Base-by-base conservation (phyloP, 805 yeast species). In the Candida silvatica region DNA sequence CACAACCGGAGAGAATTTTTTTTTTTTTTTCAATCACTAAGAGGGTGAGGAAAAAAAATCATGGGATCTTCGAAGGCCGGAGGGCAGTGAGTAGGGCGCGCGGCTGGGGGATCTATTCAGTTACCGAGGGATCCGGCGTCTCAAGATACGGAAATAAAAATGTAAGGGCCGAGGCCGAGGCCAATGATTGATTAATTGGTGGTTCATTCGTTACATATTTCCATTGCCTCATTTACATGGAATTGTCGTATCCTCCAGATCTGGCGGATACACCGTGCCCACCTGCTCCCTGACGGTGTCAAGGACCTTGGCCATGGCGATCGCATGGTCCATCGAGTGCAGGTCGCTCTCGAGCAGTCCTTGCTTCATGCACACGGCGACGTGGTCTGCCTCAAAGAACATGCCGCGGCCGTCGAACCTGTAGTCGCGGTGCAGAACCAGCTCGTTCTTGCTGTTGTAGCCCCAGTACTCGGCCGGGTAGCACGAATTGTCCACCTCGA, bases 351-450 rank as follows among this genome's bases (percentile, higher is more conserved):
- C 63, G 6, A 50, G 45, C 33, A 52, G 54, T 4, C 74, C 71
- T 14, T 50, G 56, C 5, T 45, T 35, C 20, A 74, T 52, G 36
- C 67, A 70, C 33, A 58, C 49, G 3, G 73, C 78, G 17, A 64
- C 67, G 6, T 70, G 75, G 44, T 71, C 66, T 1, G 78, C 78
- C 51, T 74, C 79, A 49, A 65, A 66, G 42, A 65, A 66, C 52
- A 72, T 66, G 0, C 77, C 80, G 32, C 57, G 49, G 32, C 58
- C 50, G 17, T 56, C 50, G 33, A 59, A 62, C 18, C 56, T 47
- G 37, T 49, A 53, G 18, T 49, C 59, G 17, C 56, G 43, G 1
- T 49, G 41, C 20, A 44, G 43, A 4, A 48, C 38, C 19, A 32
- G 17, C 8, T 38, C 17, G 2, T 40, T 45, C 27, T 59, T 58